Evolutionary conservation across 306 rosid genomes (phyloP).

Genomic region (Herpetospermum pedunculosum): DNA sequence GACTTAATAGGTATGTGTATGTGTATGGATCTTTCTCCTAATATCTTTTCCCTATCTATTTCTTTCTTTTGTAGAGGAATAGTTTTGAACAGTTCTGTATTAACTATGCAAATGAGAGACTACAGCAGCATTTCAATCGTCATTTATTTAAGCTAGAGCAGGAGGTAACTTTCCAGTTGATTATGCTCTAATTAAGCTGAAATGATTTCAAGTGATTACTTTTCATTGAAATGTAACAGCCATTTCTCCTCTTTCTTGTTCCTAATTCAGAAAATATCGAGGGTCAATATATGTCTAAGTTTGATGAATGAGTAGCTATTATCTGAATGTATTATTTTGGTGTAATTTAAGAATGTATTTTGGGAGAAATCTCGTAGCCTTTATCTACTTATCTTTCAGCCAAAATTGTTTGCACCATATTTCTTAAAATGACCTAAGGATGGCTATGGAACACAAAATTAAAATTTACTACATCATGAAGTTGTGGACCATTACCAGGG

Average conservation of each 20-base stretch:
- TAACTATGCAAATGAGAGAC: constrained; percentile 94
- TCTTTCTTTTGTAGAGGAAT: constrained; percentile 51
- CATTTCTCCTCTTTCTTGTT: not conserved
- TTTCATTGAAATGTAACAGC: not conserved
- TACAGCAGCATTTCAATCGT: constrained; percentile 97
- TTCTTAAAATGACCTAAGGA: not conserved
- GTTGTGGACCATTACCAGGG: not conserved
- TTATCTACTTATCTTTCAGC: not conserved
- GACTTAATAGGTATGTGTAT: not conserved
- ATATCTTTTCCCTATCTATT: constrained; percentile 7
- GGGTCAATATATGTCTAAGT: not conserved
- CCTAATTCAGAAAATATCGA: not conserved
- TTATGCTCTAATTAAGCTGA: not conserved
- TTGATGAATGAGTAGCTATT: not conserved
- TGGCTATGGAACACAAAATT: not conserved
- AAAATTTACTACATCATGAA: not conserved
- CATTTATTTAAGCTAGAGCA: constrained; percentile 96
- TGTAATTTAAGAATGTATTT: not conserved
- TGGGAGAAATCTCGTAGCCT: not conserved
- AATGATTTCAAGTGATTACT: not conserved
- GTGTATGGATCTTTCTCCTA: not conserved
- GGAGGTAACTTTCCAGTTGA: constrained; percentile 51
- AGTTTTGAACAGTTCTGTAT: constrained; percentile 99
- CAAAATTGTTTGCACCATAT: not conserved
- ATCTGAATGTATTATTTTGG: not conserved